Base-by-base conservation (phyloP, 2,329 filamentous ascomycete species). In the Aspergillus fumigatus region DNA sequence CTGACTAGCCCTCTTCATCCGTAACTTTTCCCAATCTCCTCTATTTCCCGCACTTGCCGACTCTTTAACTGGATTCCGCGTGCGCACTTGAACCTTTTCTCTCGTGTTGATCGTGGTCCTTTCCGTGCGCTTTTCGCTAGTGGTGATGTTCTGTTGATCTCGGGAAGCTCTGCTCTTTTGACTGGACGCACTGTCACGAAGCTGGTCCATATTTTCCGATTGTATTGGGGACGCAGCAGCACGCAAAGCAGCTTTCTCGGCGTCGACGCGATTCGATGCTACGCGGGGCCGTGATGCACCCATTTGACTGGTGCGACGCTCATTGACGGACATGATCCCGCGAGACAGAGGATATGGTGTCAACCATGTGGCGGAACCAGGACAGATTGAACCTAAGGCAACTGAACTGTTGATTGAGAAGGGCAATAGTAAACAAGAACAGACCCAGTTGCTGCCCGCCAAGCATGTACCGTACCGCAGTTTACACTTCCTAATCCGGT, bases 1-100 rank as follows among this genome's bases (percentile, higher is more conserved):
- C 50, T 62, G 62, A 43, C 54, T 59, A 10, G 62, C 50, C 52
- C 67, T 69, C 54, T 70, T 74, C 1, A 66, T 56, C 17, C 67
- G 68, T 41, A 65, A 57, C 52, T 68, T 73, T 48, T 75, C 70
- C 62, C 66, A 66, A 40, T 76, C 72, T 45, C 67, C 64, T 57
- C 67, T 63, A 52, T 70, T 73, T 8, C 67, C 65, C 51, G 67
- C 66, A 56, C 58, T 67, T 53, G 64, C 57, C 3, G 67, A 64
- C 52, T 77, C 76, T 62, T 79, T 78, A 48, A 76, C 75, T 14
- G 86, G 82, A 64, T 87, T 89, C 67, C 79, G 81, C 7, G 80
- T 80, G 56, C 84, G 80, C 56, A 81, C 78, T 38, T 84, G 80
- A 54, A 86, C 69, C 54, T 84, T 84, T 67, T 91, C 88, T 56